Evolutionary conservation across 176 grass and related monocot genomes (phyloP).

Genomic region (Tuctoria greenei): DNA sequence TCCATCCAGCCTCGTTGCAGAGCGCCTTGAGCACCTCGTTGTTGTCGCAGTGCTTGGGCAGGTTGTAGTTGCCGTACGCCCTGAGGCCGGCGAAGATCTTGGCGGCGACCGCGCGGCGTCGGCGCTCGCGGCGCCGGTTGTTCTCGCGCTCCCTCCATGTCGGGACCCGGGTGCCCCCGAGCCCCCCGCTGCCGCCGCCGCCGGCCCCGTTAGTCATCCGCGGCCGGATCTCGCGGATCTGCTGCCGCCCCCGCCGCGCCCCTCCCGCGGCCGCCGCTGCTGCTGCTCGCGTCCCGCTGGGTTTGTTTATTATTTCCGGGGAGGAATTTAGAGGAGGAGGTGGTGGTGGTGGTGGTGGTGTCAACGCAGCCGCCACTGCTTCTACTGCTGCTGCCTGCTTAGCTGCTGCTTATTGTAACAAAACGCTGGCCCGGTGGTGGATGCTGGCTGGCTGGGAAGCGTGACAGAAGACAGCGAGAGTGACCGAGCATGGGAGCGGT

Average conservation of each 20-base stretch:
- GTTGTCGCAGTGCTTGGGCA: slow-evolving; percentile 99
- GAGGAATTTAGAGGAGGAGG: slow-evolving; percentile 16
- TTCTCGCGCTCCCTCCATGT: slow-evolving; percentile 99
- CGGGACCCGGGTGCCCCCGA: slow-evolving; percentile 76
- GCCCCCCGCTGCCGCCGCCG: slow-evolving; percentile 29
- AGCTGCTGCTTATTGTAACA: slow-evolving; percentile 26
- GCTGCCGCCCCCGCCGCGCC: neutral
- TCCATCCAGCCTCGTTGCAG: slow-evolving; percentile 94
- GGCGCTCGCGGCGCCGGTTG: slow-evolving; percentile 83
- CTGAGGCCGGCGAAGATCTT: slow-evolving; percentile 93
- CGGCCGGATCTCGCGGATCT: slow-evolving; percentile 34
- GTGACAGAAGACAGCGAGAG: neutral
- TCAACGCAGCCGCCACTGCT: slow-evolving; percentile 40
- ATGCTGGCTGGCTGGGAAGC: neutral
- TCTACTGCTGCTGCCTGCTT: neutral
- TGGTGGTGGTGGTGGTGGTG: neutral
- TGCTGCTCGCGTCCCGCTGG: neutral
- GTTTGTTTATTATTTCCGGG: slow-evolving; percentile 45
- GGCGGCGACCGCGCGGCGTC: slow-evolving; percentile 86
- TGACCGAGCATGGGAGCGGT: neutral
- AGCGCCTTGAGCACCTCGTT: slow-evolving; percentile 99
- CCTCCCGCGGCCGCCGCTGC: neutral
- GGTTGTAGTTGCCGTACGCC: slow-evolving; percentile 88
- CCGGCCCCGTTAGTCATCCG: slow-evolving; percentile 39
- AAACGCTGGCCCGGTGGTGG: neutral